These are phyloP conservation scores for Talaromyces sp. DNA, from an alignment of 2,329 filamentous ascomycete genomes.

Conservation along the genomic window DNA sequence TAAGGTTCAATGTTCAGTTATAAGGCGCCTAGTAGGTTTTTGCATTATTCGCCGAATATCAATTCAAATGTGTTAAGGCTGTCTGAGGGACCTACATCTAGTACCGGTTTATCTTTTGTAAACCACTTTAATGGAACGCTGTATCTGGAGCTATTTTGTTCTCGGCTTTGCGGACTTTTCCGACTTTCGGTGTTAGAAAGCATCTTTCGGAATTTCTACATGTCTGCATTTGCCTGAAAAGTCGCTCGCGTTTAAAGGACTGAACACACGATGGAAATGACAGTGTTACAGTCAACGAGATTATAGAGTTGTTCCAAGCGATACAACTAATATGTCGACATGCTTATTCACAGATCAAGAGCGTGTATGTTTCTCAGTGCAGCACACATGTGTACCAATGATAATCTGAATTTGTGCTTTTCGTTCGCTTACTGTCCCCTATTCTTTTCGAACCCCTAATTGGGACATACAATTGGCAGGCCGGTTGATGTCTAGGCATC, in stretches of 20 bases:
- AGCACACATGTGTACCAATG: not conserved
- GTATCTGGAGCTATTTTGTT: not conserved
- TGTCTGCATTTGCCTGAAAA: not conserved
- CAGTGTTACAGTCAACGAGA: not conserved
- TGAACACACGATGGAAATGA: not conserved
- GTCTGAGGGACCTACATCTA: not conserved
- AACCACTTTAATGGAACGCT: not conserved
- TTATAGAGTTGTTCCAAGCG: too few species aligned
- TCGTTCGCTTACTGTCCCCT: not conserved
- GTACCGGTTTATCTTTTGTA: not conserved
- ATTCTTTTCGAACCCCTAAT: not conserved
- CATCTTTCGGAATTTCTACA: not conserved
- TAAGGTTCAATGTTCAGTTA: not conserved
- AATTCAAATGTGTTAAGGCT: not conserved
- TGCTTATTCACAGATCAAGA: not conserved
- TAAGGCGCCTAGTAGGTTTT: not conserved
- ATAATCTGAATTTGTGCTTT: not conserved
- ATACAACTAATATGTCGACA: not conserved
- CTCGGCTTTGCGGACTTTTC: not conserved
- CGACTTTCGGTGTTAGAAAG: not conserved
- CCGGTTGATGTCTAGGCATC: not conserved
- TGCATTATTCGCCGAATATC: not conserved
- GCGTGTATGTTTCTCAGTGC: not conserved
- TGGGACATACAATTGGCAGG: not conserved
- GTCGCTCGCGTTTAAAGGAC: not conserved